Evolutionary conservation across 179 eudicot species (phyloP).

Genomic region (Silene vulgaris): DNA sequence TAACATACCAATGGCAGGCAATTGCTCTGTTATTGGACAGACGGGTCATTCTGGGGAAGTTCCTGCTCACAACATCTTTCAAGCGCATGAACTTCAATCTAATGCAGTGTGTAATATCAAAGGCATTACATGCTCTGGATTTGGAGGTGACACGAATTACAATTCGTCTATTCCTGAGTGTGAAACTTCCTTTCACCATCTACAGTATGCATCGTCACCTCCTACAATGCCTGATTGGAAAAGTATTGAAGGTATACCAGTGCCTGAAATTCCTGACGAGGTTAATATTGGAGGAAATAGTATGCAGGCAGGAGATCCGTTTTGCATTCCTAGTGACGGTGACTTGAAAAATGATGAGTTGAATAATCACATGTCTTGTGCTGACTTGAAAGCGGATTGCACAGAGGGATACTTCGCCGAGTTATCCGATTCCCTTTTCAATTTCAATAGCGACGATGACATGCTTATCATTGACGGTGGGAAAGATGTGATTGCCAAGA

Average conservation of each 20-base stretch:
- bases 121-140: constrained; percentile 14
- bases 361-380: constrained; percentile 30
- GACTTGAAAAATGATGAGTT: constrained; percentile 20
- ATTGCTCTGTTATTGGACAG: neutral
- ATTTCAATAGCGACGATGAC: constrained; percentile 40
- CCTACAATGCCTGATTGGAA: constrained; percentile 46
- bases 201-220: constrained; percentile 41
- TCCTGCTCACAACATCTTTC: constrained; percentile 27
- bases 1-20: constrained; percentile 18
- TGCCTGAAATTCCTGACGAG: constrained; percentile 35
- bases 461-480: constrained; percentile 37
- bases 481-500: constrained; percentile 31
- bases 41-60: constrained; percentile 23
- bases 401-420: constrained; percentile 36
- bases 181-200: constrained; percentile 35
- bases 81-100: constrained; percentile 24
- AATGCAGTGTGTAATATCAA: constrained; percentile 20
- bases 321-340: neutral
- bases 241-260: constrained; percentile 32
- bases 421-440: constrained; percentile 35
- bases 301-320: neutral
- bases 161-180: constrained; percentile 34
- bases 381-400: constrained; percentile 27
- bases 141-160: constrained; percentile 20
- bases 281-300: constrained; percentile 25